These are phyloP conservation scores for Aspergillus tamarii DNA, from an alignment of 2,329 filamentous ascomycete genomes.

Conservation along the genomic window DNA sequence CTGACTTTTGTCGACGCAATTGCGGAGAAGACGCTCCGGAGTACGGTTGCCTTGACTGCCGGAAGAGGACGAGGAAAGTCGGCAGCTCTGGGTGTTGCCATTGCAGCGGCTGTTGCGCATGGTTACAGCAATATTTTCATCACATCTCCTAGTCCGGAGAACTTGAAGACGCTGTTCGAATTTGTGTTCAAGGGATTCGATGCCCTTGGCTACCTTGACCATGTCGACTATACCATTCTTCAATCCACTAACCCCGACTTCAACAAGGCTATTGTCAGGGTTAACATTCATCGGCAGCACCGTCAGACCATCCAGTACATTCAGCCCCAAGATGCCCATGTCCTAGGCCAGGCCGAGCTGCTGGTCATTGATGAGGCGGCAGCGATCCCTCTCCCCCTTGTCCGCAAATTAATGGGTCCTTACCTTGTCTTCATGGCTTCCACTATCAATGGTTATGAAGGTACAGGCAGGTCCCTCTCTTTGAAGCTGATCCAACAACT, in stretches of 20 bases:
- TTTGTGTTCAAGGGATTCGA: conserved; percentile 99
- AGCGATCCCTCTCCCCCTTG: conserved; percentile 89
- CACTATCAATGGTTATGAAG: conserved; percentile 98
- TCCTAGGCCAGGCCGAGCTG: conserved; percentile 90
- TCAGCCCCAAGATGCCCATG: conserved; percentile 91
- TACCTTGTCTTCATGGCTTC: conserved; percentile 99
- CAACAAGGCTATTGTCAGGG: conserved; percentile 97
- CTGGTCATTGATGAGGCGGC: conserved; percentile 97
- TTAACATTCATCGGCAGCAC: conserved; percentile 93
- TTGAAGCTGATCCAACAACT: conserved; percentile 97
- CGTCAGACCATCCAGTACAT: conserved; percentile 99
- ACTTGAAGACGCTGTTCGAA: conserved; percentile 97
- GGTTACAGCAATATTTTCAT: conserved; percentile 99
- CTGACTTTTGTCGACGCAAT: conserved; percentile 96
- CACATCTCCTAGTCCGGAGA: conserved; percentile 95
- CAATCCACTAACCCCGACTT: conserved; percentile 98
- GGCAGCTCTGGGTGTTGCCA: conserved; percentile 88
- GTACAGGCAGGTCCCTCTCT: conserved; percentile 90
- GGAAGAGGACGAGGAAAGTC: conserved; percentile 96
- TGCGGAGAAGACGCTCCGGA: conserved; percentile 90
- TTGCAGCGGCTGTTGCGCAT: conserved; percentile 90
- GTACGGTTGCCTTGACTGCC: conserved; percentile 90
- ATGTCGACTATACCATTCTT: conserved; percentile 96
- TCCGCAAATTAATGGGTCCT: conserved; percentile 91
- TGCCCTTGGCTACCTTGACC: conserved; percentile 88